Evolutionary conservation across 345 rosid genomes (phyloP).

Genomic region (Aquilaria malaccensis): DNA sequence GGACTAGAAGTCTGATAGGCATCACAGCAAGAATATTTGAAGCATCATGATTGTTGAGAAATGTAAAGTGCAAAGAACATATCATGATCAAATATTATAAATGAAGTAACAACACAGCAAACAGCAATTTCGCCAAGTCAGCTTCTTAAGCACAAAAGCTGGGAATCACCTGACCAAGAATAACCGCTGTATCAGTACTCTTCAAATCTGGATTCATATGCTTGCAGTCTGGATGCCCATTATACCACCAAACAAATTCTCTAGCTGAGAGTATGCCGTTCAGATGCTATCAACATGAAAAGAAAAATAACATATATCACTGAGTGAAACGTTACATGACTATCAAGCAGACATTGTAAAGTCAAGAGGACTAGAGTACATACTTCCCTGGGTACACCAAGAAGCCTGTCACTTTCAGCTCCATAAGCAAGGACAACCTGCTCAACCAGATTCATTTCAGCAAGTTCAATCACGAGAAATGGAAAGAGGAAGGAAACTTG

Average conservation of each 20-base stretch:
- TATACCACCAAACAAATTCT: conserved; percentile 99
- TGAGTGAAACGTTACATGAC: background rate
- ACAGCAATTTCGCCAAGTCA: too few relatives aligned
- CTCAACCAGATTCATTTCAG: conserved; percentile 11
- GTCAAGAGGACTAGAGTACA: conserved; percentile 8
- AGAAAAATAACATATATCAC: background rate
- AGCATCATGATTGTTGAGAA: too few relatives aligned
- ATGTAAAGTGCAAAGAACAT: too few relatives aligned
- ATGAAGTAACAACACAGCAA: conserved; percentile 1
- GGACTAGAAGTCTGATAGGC: too few relatives aligned
- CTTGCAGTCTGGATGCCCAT: conserved; percentile 80
- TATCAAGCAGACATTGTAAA: background rate
- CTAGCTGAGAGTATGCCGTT: conserved; percentile 76
- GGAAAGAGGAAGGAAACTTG: conserved; percentile 1
- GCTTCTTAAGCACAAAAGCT: background rate
- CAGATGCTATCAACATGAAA: conserved; percentile 34
- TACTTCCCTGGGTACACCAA: conserved; percentile 87
- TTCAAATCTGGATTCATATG: conserved; percentile 62
- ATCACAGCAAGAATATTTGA: too few relatives aligned
- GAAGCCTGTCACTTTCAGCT: conserved; percentile 86
- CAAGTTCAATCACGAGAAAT: background rate
- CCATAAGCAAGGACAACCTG: conserved; percentile 98
- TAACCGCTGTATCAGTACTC: conserved; percentile 63
- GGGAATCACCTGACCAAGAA: conserved; percentile 71
- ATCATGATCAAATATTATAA: background rate